Evolutionary conservation across 805 yeast genomes (phyloP), one percentile per base, ranked within the genome.

Genomic region (Citeromyces matritensis): DNA sequence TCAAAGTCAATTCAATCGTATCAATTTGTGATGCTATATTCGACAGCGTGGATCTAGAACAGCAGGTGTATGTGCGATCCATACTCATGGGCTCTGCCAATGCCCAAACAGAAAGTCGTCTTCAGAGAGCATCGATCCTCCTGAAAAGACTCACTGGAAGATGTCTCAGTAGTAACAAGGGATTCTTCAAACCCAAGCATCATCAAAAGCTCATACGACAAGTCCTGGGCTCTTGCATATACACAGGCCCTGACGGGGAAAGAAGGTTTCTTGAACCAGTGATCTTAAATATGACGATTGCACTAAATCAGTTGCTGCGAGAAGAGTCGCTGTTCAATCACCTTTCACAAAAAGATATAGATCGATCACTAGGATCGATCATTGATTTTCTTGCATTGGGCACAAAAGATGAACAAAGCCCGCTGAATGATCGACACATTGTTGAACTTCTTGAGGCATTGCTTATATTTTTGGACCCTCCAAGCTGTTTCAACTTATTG

Each of bases 251-350:
- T 1, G 32, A 30, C 1, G 19, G 29, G 7, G 32, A 30, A 4
- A 14, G 23, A 27, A 27, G 23, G 14, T 26, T 44, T 0, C 48
- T 53, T 23, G 35, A 37, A 6, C 63, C 61, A 0, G 41, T 49
- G 2, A 45, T 52, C 1, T 29, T 47, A n/a, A 50, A 54, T 32
- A 37, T 53, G 19, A 37, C 48, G 2, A 45, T 45, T 9, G 35
- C 51, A 0, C 27, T 62, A 10, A 42, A 39, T n/a, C 24, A 39
- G 6, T 31, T 61, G 8, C 27, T 51, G 9, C 32, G 33, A 5
- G 24, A 38, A 10, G 48, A 39, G 26, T 41, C 33, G 27, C 46
- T 53, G 32, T 43, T 40, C 32, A 49, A 43, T 33, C 52, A 47
- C 33, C 30, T 53, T 9, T 33, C 36, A 21, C 24, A 27, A 5